Conservation (phyloP, 2,329 filamentous ascomycete species). For the Fusarium redolens region DNA sequence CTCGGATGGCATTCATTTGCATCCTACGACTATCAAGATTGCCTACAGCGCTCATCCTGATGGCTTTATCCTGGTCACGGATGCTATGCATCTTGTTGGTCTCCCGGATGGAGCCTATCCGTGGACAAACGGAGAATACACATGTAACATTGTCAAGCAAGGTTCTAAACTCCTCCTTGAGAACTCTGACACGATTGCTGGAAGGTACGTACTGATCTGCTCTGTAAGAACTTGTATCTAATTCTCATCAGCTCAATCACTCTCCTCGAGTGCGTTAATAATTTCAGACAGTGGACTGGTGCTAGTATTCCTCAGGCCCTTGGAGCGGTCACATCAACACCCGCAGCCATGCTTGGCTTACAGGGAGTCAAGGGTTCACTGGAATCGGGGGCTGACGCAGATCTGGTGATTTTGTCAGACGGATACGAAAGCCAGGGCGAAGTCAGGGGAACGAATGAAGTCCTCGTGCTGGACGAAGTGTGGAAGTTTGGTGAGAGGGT, state of each 20-base stretch:
- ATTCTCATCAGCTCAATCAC: slow-evolving; percentile 67
- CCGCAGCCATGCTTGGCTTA: slow-evolving; percentile 80
- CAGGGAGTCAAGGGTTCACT: slow-evolving; percentile 74
- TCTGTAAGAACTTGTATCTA: background rate
- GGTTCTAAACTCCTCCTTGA: slow-evolving; percentile 80
- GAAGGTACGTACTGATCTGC: slow-evolving; percentile 65
- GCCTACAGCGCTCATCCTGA: slow-evolving; percentile 87
- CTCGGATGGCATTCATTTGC: slow-evolving; percentile 88
- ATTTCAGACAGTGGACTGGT: slow-evolving; percentile 82
- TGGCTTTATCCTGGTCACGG: slow-evolving; percentile 89
- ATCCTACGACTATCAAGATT: slow-evolving; percentile 89
- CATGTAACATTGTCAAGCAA: slow-evolving; percentile 73
- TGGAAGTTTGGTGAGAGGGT: slow-evolving; percentile 80
- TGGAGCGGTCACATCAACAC: slow-evolving; percentile 79
- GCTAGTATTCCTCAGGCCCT: slow-evolving; percentile 75
- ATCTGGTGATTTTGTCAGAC: slow-evolving; percentile 75
- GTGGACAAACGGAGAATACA: slow-evolving; percentile 80
- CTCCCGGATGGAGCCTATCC: slow-evolving; percentile 85
- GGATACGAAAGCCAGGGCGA: slow-evolving; percentile 45
- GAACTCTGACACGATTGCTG: slow-evolving; percentile 82
- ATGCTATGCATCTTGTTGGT: slow-evolving; percentile 90
- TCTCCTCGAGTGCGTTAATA: slow-evolving; percentile 84
- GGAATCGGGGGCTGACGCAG: slow-evolving; percentile 72
- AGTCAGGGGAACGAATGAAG: slow-evolving; percentile 55
- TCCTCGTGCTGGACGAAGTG: slow-evolving; percentile 76